A percentile compares a stretch with the other conserved stretches of the same genome.
Conservation (phyloP, 2,329 filamentous ascomycete genomes). For the Trichoderma polysporum region DNA sequence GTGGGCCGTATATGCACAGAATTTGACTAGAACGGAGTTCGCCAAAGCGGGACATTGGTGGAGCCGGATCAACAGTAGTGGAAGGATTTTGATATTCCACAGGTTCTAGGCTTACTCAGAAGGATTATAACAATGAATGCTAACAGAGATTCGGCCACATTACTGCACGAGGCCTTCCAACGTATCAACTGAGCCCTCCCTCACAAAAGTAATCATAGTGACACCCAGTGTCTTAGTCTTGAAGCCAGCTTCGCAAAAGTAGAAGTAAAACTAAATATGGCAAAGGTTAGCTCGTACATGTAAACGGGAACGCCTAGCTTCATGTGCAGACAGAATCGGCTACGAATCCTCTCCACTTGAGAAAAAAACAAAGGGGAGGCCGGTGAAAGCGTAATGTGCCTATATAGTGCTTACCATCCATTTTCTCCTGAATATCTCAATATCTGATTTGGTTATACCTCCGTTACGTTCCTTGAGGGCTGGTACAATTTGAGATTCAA, state of each 20-base stretch:
- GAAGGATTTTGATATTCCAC: background rate
- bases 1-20: no score
- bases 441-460: background rate
- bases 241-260: constrained; percentile 3
- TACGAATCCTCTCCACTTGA: no score
- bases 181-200: background rate
- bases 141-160: background rate
- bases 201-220: background rate
- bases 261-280: background rate
- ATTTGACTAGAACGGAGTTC: background rate
- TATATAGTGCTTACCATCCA: background rate
- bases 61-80: background rate
- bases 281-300: background rate
- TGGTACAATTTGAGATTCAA: background rate
- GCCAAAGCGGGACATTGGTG: background rate
- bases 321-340: no score
- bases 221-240: background rate
- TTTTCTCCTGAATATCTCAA: background rate
- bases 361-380: no score
- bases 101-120: background rate
- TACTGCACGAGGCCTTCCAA: background rate
- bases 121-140: background rate
- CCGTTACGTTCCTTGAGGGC: background rate
- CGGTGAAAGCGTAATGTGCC: background rate
- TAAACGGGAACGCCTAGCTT: no score